Conservation (phyloP, 306 rosid genomes). For the Dicorynia guianensis region DNA sequence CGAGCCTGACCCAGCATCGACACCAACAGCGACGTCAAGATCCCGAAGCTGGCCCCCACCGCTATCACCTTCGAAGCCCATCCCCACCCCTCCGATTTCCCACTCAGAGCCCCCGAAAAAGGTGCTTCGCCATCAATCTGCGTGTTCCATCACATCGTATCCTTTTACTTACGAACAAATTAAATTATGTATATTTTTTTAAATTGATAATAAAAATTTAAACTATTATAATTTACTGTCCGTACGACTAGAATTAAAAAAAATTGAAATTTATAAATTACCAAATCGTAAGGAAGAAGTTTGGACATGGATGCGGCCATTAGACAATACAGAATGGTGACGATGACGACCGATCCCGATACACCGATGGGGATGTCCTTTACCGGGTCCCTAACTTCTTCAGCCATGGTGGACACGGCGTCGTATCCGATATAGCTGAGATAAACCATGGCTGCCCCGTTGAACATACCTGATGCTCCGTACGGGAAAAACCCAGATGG, state of each 20-base stretch:
- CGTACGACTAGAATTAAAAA: too few relatives aligned
- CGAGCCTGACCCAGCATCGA: conserved; percentile 97
- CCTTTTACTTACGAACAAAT: too few relatives aligned
- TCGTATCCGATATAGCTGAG: conserved; percentile 93
- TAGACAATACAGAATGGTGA: conserved; percentile 75
- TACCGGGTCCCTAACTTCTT: conserved; percentile 77
- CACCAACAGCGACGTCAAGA: conserved; percentile 87
- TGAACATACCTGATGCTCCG: conserved; percentile 76
- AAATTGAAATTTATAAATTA: conserved; percentile 32
- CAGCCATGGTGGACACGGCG: conserved; percentile 97
- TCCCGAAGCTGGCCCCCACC: conserved; percentile 89
- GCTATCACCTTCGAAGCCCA: conserved; percentile 89
- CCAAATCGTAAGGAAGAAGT: conserved; percentile 90
- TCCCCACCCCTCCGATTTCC: conserved; percentile 69
- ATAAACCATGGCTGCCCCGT: conserved; percentile 83
- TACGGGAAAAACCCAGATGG: conserved; percentile 73
- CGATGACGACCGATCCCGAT: conserved; percentile 78
- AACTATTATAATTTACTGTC: too few relatives aligned
- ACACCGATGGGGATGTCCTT: conserved; percentile 92
- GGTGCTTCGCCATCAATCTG: conserved; percentile 83
- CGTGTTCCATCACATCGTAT: background rate
- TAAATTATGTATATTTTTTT: too few relatives aligned
- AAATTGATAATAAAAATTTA: too few relatives aligned
- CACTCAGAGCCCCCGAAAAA: conserved; percentile 76
- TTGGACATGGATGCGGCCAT: conserved; percentile 96